Evolutionary conservation across 2,329 filamentous ascomycete genomes (phyloP), one percentile per base, ranked within the genome.

Genomic region (Pseudopyricularia javanii): DNA sequence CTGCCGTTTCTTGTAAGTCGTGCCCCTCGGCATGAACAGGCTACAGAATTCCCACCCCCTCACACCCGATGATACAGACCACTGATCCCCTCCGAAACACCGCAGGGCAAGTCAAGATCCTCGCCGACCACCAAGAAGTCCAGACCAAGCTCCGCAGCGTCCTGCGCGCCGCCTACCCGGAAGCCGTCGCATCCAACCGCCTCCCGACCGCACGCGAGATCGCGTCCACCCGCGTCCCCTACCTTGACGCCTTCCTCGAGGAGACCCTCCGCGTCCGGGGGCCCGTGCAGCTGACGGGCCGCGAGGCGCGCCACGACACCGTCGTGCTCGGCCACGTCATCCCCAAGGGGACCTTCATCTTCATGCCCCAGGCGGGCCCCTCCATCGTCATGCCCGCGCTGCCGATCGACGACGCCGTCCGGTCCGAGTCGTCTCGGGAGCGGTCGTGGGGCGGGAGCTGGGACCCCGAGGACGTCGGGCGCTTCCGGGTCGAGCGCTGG

Each of bases 231-330:
- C 57, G 61, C 5, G 54, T 68, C 1, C 64, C 65, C 1, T 70
- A 67, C 55, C 59, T 71, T 11, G 68, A 71, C 20, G 68, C 68
- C 8, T 60, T 65, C 7, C 57, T 70, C 32, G 65, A 69, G 54
- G 68, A 72, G 55, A 60, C 62, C 0, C 55, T 70, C 2, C 64
- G 70, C 1, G 59, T 56, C 15, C 60, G 61, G 4, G 58, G 60
- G 7, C 62, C 66, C 2, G 58, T 61, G 4, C 59, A 63, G 1
- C 54, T 66, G 4, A 59, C 67, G 1, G 58, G 62, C 5, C 63
- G 69, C 7, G 58, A 58, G 3, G 56, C 67, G 0, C 58, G 57
- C 15, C 8, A 8, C 12, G 67, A 72, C 47, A 67, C 68, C 1
- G 54, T 61, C 5, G 60, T 70, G 0, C 57, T 70, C 11, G 68